Evolutionary conservation across 192 early-diverging fungal genomes (phyloP), one percentile per base, ranked within the genome.

Genomic region (Backusella psychrophila): DNA sequence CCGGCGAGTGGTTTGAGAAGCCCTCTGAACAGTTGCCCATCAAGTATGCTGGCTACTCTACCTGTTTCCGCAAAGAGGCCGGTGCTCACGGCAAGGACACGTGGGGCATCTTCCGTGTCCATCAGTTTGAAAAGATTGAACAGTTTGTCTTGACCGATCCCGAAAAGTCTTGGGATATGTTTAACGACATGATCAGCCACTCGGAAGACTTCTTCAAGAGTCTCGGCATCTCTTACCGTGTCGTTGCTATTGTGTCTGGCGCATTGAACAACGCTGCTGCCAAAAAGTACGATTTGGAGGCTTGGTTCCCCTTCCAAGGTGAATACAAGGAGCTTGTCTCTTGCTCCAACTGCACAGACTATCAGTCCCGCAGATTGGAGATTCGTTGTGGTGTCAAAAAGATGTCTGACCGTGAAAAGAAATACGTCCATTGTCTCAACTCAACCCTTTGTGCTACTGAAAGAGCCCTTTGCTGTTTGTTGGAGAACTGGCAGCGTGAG

Each of bases 61-160:
- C 98, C 46, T 99, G 97, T 86, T 99, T 99, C 93, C 94, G 98
- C 72, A 99, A 99, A 82, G 98, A 99, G 87, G 98, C 98, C 36
- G 98, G 98, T 72, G 94, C 96, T 0, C 94, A 95, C 80, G 98
- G 98, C 67, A 90, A 95, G 75, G 98, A 99, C 81, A 98, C 94
- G 23, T 96, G 96, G 97, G 98, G 98, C 71, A 94, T 98, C 77
- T 99, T 99, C 92, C 94, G 98, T 65, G 97, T 99, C 34, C 98
- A 99, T 85, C 98, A 99, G 90, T 99, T 99, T 80, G 98, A 99
- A 83, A 99, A 99, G 90, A 87, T 99, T 67, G 98, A 99, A 89
- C 98, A 99, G 86, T 99, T 99, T 85, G 94, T 95, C 56, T 83
- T 99, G 71, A 94, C 94, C 11, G 95, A 96, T 75, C 97, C 98